Base-by-base conservation (phyloP, 768 basidiomycete species). In the Russula vinacea region DNA sequence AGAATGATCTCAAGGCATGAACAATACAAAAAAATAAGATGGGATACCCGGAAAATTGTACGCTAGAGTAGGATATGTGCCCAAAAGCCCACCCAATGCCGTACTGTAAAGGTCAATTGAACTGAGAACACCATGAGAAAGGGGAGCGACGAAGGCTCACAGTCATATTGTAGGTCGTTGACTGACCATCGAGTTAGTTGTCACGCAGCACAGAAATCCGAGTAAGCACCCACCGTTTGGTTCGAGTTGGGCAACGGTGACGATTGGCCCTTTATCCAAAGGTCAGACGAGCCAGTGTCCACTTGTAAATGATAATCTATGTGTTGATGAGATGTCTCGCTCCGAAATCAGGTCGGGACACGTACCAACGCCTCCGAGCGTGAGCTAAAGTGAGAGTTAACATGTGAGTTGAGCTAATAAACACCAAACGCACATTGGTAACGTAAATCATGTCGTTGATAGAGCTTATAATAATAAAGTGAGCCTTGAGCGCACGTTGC, bases 241-340 rank as follows among this genome's bases (percentile, higher is more conserved):
- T 75, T 75, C 40, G 78, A 71, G 60, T 78, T 79, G 33, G 86
- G 83, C 64, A 86, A 72, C 16, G 84, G 80, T 42, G 75, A 75
- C 2, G 73, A 71, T 37, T 76, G 65, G 24, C 81, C 80, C 66
- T 82, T 76, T 57, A 90, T 79, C 85, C 90, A 92, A 35, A 94
- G 79, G 75, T 94, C 92, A 67, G 83, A 88, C 11, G 90, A 92
- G 65, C 92, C 92, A 1, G 90, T 92, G 75, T 94, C 92, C 54
- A 94, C 77, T 73, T 94, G 92, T 16, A 92, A 83, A 55, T 81
- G 76, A 73, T 87, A 90, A 17, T 79, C 90, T 92, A 66, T 1
- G 52, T 32, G 17, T 29, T 35, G 7, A 45, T 56, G 68, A 56
- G 65, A 42, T 47, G 24, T 53, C 11, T 14, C 40, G 17, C 37